Base-by-base conservation (phyloP, 768 basidiomycete genomes). In the Postia placenta region DNA sequence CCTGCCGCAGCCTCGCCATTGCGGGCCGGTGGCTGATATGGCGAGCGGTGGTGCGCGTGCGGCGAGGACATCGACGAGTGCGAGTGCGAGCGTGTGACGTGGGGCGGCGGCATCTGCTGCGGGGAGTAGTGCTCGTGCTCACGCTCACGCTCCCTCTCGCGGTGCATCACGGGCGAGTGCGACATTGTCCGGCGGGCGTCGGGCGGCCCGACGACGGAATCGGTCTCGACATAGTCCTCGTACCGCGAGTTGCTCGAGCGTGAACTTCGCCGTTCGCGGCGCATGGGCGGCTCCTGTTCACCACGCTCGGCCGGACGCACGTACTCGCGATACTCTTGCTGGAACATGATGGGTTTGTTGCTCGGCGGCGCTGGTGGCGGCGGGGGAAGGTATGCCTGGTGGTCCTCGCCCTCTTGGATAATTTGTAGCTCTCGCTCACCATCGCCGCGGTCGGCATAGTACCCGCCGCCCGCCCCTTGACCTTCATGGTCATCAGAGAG, bases 401-500 rank as follows among this genome's bases (percentile, higher is more conserved):
- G 17, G 36, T 60, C 62, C 15, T 61, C 58, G 19, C 35, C 35
- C 47, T 58, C 56, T 12, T 58, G 60, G 47, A 64, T 64, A 51
- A 64, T 64, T 47, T 59, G 60, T 37, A 64, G 53, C 51, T 64
- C 62, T 15, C 54, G 45, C 33, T 41, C 45, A 23, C 41, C 36
- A 36, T 57, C 52, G 7, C 47, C 50, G 6, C 50, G 47, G 25
- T 53, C 56, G 2, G 45, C 28, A 17, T 50, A 50, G 36, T 52
- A 52, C 20, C 41, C 45, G 25, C 60, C 48, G 33, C 44, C 43
- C 41, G 49, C 41, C 23, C n/a, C 33, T 28, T 22, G 49, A 43
- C 47, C 58, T 4, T 59, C 60, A 15, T 56, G 47, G n/a, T 87
- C 86, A 60, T 89, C 87, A 6, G 86, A 85, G 5, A 88, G 70